These are phyloP conservation scores for Castanea sativa DNA, from an alignment of 306 rosid species.

Conservation along the genomic window DNA sequence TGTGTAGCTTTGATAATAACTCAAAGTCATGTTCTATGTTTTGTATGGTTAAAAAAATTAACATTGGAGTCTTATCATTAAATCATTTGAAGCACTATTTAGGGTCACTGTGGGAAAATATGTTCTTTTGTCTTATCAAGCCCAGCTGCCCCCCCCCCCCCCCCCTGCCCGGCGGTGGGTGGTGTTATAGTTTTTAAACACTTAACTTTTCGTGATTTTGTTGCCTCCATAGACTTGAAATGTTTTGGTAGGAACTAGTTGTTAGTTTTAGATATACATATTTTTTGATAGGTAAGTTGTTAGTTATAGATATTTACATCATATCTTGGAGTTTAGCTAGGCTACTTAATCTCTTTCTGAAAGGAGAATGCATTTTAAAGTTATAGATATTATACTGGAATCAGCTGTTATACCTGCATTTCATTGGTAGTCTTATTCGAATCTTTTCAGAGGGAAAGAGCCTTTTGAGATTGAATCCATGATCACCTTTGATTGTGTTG, in stretches of 20 bases:
- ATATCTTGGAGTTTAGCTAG: neutral
- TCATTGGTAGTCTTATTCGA: neutral
- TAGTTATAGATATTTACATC: neutral
- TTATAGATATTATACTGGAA: neutral
- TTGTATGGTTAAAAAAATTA: neutral
- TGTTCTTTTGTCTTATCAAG: neutral
- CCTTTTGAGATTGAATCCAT: neutral
- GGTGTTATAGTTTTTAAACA: neutral
- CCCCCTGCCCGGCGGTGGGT: too few species aligned
- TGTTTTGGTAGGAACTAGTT: neutral
- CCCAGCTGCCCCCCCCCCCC: too few species aligned
- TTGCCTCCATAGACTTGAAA: neutral
- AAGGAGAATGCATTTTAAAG: neutral
- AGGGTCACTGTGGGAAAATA: neutral
- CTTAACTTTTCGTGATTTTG: neutral
- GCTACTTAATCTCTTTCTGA: neutral
- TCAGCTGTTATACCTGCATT: neutral
- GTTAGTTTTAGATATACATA: neutral
- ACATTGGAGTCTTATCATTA: neutral
- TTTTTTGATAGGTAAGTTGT: too few species aligned
- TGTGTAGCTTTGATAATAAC: neutral
- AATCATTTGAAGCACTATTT: neutral
- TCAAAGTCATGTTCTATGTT: neutral
- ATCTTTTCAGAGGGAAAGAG: neutral
- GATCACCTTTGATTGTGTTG: neutral